Evolutionary conservation across 768 basidiomycete species (phyloP).

Genomic region (Hemileccinum impolitum): DNA sequence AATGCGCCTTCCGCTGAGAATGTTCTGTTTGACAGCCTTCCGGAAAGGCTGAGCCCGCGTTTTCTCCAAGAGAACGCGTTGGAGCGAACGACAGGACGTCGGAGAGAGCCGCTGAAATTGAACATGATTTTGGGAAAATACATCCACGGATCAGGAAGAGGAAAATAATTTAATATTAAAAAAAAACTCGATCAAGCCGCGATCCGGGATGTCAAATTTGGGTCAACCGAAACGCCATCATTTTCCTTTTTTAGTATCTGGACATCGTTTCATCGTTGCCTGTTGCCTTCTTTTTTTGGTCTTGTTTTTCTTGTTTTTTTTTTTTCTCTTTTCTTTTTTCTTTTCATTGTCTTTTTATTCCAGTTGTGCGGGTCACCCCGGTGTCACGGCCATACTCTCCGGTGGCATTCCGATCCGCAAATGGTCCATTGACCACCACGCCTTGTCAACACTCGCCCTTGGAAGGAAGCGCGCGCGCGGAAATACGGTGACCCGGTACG

Average conservation of each 20-base stretch:
- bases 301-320: background rate
- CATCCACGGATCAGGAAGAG: constrained; percentile 25
- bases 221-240: background rate
- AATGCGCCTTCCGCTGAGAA: constrained; percentile 10
- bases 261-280: no score
- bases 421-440: constrained; percentile 6
- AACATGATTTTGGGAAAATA: constrained; percentile 4
- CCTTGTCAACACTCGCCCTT: background rate
- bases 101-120: constrained; percentile 16
- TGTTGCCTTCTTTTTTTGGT: no score
- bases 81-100: constrained; percentile 8
- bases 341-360: no score
- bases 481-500: constrained; percentile 13
- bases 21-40: constrained; percentile 11
- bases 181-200: background rate
- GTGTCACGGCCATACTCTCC: constrained; percentile 9
- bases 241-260: no score
- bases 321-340: constrained; percentile 1
- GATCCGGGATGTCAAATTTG: background rate
- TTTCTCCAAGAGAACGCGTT: constrained; percentile 16
- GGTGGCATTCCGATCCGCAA: constrained; percentile 11
- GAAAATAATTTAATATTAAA: background rate
- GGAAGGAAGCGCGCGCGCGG: background rate
- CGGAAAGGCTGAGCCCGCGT: constrained; percentile 11
- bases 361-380: background rate